A percentile compares a stretch with the other conserved stretches of the same genome.
phyloP scores from a whole-genome alignment of 345 rosid species.

The Erodium maritimum region DNA sequence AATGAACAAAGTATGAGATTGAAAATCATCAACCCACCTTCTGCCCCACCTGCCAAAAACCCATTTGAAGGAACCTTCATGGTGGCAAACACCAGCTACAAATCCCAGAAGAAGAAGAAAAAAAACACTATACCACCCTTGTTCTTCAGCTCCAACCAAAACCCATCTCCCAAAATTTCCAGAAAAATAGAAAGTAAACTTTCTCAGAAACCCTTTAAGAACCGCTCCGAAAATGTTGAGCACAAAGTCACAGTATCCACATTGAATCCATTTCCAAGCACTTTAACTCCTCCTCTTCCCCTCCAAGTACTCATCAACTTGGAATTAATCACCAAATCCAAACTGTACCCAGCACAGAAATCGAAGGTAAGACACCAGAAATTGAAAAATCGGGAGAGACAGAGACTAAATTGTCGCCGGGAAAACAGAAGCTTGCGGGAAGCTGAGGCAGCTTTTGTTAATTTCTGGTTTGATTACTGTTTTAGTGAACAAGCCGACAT shows the following conservation, averaged over 20 bases:
- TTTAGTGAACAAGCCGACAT: constrained; percentile 66
- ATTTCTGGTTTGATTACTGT: constrained; percentile 15
- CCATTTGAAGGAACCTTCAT: constrained; percentile 96
- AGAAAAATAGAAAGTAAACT: constrained; percentile 2
- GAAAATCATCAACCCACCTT: constrained; percentile 40
- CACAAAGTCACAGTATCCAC: constrained; percentile 1
- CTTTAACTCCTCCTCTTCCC: neutral
- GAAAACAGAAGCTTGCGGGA: constrained; percentile 43
- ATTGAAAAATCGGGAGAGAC: constrained; percentile 13
- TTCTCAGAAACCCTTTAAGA: neutral
- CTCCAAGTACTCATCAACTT: constrained; percentile 4
- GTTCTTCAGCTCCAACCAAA: constrained; percentile 7
- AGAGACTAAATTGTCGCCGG: constrained; percentile 67
- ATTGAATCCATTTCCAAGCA: constrained; percentile 2
- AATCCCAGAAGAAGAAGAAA: constrained; percentile 4
- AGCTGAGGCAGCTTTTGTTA: constrained; percentile 29
- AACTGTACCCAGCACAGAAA: constrained; percentile 6
- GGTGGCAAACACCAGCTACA: too few relatives aligned
- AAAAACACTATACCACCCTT: too few relatives aligned
- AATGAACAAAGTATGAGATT: neutral
- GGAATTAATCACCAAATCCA: constrained; percentile 1
- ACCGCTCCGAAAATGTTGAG: neutral
- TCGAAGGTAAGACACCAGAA: constrained; percentile 5
- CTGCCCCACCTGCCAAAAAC: constrained; percentile 41
- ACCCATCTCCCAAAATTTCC: constrained; percentile 13